phyloP scores from a whole-genome alignment of 805 yeast genomes.

The Candida palmyrensis region DNA sequence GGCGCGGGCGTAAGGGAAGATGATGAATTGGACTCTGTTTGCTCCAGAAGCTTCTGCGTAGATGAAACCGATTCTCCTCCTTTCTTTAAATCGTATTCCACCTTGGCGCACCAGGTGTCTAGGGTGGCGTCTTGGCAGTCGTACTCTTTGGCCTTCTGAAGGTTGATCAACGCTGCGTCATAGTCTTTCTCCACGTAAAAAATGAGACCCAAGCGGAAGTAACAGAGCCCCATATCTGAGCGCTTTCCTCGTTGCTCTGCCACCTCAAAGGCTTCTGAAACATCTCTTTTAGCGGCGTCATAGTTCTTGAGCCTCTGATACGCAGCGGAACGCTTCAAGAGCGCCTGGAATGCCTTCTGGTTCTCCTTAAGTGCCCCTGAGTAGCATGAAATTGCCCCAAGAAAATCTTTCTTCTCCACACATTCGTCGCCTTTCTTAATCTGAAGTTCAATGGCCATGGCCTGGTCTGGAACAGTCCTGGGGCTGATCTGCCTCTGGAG shows the following conservation, averaged over 20 bases:
- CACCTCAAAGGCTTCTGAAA: slow-evolving; percentile 38
- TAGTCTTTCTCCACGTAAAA: slow-evolving; percentile 41
- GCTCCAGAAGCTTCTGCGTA: slow-evolving; percentile 5
- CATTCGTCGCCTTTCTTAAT: slow-evolving; percentile 33
- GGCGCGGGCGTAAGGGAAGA: slow-evolving; percentile 3
- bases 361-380: slow-evolving; percentile 36
- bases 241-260: slow-evolving; percentile 45
- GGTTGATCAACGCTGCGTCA: slow-evolving; percentile 34
- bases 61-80: slow-evolving; percentile 12
- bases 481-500: no score
- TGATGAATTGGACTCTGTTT: neutral
- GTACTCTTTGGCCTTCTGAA: slow-evolving; percentile 37
- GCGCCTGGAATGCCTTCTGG: slow-evolving; percentile 43
- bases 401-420: slow-evolving; percentile 29
- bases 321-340: slow-evolving; percentile 44
- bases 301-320: slow-evolving; percentile 43
- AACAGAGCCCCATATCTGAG: slow-evolving; percentile 41
- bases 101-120: slow-evolving; percentile 43
- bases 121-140: slow-evolving; percentile 44
- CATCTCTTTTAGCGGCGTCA: slow-evolving; percentile 44
- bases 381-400: slow-evolving; percentile 39
- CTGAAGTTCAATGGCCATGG: slow-evolving; percentile 35
- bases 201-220: slow-evolving; percentile 44
- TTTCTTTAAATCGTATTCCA: slow-evolving; percentile 23
- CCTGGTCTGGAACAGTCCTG: no score